Evolutionary conservation across 768 basidiomycete species (phyloP).

Genomic region (Rhizopogon vinicolor): DNA sequence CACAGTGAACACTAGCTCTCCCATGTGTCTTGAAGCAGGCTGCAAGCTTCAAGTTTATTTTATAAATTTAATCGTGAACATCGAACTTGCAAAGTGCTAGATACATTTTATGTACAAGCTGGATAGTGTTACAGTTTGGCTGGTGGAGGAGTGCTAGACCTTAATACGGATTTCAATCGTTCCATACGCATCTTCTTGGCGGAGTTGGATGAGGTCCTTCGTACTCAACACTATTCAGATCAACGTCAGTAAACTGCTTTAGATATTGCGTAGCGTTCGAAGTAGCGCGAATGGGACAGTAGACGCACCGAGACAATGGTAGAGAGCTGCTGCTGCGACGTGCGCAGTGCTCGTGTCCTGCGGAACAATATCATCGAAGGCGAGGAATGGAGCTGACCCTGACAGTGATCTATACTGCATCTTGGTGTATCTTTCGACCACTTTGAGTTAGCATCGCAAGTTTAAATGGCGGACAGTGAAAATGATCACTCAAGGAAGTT

Average conservation of each 20-base stretch:
- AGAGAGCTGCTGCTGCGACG: conserved; percentile 78
- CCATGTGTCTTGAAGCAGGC: no score
- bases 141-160: conserved; percentile 6
- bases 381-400: conserved; percentile 38
- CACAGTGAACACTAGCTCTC: no score
- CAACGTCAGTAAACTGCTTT: neutral
- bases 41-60: no score
- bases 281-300: neutral
- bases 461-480: neutral
- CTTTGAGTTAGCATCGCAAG: conserved; percentile 9
- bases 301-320: conserved; percentile 74
- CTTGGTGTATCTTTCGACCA: conserved; percentile 57
- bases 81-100: no score
- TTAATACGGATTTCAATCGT: conserved; percentile 38
- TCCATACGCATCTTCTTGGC: conserved; percentile 60
- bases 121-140: neutral
- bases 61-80: no score
- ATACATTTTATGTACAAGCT: neutral
- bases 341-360: conserved; percentile 62
- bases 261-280: neutral
- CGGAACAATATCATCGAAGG: conserved; percentile 66
- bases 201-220: conserved; percentile 60
- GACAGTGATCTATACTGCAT: conserved; percentile 68
- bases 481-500: conserved; percentile 69
- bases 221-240: conserved; percentile 63